These are phyloP conservation scores for Penicillium antarcticum DNA, from an alignment of 495 filamentous ascomycete species.

Conservation along the genomic window DNA sequence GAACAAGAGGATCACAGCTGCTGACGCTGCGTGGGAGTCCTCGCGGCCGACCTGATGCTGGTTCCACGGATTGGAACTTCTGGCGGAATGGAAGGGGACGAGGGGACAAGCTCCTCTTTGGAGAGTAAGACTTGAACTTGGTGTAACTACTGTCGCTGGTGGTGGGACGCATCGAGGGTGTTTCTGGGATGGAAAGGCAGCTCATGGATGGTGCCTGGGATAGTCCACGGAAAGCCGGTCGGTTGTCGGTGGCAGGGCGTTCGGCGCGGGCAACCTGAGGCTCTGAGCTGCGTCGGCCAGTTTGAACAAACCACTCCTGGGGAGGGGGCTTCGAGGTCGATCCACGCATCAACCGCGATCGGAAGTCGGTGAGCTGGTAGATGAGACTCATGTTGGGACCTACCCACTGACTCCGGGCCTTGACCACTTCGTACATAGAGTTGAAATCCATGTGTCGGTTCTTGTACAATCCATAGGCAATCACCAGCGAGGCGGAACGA, in stretches of 20 bases:
- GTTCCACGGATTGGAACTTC: conserved; percentile 33
- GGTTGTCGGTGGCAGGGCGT: conserved; percentile 12
- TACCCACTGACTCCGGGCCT: conserved; percentile 89
- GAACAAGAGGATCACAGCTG: conserved; percentile 28
- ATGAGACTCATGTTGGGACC: conserved; percentile 98
- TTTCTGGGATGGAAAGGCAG: conserved; percentile 28
- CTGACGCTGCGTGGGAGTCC: conserved; percentile 20
- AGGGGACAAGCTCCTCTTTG: conserved; percentile 40
- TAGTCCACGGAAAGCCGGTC: conserved; percentile 17
- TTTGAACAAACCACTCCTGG: conserved; percentile 34
- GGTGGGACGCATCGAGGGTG: conserved; percentile 22
- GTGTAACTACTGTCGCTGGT: conserved; percentile 25
- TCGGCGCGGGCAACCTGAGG: conserved; percentile 29
- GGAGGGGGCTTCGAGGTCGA: conserved; percentile 37
- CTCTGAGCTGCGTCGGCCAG: conserved; percentile 30
- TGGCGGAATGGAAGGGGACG: conserved; percentile 43
- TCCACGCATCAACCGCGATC: conserved; percentile 40
- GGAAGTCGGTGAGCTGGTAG: conserved; percentile 92
- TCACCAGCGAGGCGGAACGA: conserved; percentile 92
- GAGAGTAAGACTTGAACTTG: conserved; percentile 25
- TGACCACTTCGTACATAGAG: conserved; percentile 87
- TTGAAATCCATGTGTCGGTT: conserved; percentile 85
- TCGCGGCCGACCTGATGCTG: conserved; percentile 15
- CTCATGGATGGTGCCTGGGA: conserved; percentile 26
- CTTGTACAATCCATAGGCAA: conserved; percentile 93